These are phyloP conservation scores for Phialophora verrucosa DNA, from an alignment of 2,329 filamentous ascomycete species.

Conservation along the genomic window DNA sequence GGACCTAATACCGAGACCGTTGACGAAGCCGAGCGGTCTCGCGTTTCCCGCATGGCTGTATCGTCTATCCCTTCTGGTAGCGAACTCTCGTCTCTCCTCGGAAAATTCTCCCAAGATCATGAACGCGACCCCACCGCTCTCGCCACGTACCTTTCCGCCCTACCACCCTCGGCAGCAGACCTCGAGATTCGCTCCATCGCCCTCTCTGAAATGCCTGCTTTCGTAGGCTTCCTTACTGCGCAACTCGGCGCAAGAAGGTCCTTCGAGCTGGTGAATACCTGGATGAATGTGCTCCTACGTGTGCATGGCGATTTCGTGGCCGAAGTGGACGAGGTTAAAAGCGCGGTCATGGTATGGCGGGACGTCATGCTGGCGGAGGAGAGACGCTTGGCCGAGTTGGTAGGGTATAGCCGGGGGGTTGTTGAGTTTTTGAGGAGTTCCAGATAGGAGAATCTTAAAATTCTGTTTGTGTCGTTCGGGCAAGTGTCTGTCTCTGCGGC, in stretches of 20 bases:
- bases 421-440: conserved; percentile 75
- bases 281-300: conserved; percentile 93
- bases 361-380: conserved; percentile 73
- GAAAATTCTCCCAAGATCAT: conserved; percentile 1
- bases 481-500: background rate
- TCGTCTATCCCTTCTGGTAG: background rate
- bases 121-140: conserved; percentile 68
- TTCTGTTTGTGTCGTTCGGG: background rate
- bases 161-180: conserved; percentile 85
- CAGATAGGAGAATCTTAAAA: conserved; percentile 42
- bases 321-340: conserved; percentile 45
- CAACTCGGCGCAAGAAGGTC: conserved; percentile 71
- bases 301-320: conserved; percentile 70
- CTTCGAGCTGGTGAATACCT: conserved; percentile 93
- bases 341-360: conserved; percentile 72
- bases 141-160: conserved; percentile 76
- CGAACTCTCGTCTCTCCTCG: conserved; percentile 10
- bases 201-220: conserved; percentile 76
- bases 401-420: conserved; percentile 87
- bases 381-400: conserved; percentile 72
- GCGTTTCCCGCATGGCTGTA: conserved; percentile 70
- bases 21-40: conserved; percentile 61
- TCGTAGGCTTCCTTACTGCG: conserved; percentile 78
- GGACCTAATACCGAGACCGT: conserved; percentile 42
- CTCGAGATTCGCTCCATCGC: conserved; percentile 84